A percentile compares a stretch with the other conserved stretches of the same genome.
Conservation (phyloP, 306 rosid species). For the Medicago ruthenica region DNA sequence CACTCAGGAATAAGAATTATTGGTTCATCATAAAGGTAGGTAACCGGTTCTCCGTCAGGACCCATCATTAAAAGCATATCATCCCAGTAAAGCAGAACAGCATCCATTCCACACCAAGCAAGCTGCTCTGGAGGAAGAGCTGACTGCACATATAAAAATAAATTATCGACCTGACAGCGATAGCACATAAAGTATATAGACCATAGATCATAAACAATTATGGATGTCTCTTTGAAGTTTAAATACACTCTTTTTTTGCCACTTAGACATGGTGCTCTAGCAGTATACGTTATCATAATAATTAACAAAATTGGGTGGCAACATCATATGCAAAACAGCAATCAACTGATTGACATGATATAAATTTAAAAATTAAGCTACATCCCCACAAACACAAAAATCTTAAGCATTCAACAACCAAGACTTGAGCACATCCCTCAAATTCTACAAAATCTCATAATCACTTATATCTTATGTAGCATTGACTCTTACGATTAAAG, state of each 20-base stretch:
- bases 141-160: constrained; percentile 63
- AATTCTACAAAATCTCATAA: constrained; percentile 15
- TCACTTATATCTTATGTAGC: neutral
- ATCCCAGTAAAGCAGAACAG: constrained; percentile 94
- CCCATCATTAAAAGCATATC: constrained; percentile 98
- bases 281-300: neutral
- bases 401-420: constrained; percentile 13
- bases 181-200: neutral
- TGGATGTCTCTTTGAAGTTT: constrained; percentile 13
- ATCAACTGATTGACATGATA: neutral
- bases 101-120: constrained; percentile 98
- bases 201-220: constrained; percentile 3
- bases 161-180: constrained; percentile 15
- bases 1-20: constrained; percentile 86
- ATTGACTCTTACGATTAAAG: neutral
- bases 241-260: constrained; percentile 14
- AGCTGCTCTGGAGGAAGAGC: constrained; percentile 93
- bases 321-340: constrained; percentile 33
- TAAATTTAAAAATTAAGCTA: constrained; percentile 15
- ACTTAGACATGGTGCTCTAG: constrained; percentile 15
- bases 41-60: constrained; percentile 90
- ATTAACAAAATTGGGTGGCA: neutral
- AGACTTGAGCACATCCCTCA: constrained; percentile 4
- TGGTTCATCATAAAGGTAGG: constrained; percentile 89
- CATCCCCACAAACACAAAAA: neutral